Base-by-base conservation (phyloP, 768 basidiomycete genomes). In the Xerocomus brunneocitrinus region DNA sequence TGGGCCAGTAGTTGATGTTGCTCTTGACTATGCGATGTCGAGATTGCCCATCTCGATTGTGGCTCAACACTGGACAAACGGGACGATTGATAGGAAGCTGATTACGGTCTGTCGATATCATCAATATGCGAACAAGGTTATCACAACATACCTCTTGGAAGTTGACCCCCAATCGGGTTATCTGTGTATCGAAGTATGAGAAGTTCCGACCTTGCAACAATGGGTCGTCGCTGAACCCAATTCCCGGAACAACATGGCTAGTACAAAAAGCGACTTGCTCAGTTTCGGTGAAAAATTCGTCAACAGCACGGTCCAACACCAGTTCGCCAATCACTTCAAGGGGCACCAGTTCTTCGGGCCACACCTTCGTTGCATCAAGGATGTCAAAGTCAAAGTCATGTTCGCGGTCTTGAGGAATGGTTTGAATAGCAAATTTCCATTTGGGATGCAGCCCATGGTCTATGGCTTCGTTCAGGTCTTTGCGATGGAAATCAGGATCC, bases 191-290 rank as follows among this genome's bases (percentile, higher is more conserved):
- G 59, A 85, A 81, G 72, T 95, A 94, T 0, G 84, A 87, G 70
- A 93, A 92, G 71, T 91, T 91, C 38, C 93, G 78, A 4, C 87
- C 85, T 71, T 89, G 87, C n/a, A 92, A 74, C 27, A 92, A 71
- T 3, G 89, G 89, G 61, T 91, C 89, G 64, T 88, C 79, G 60
- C 82, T 84, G 63, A 87, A 85, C 7, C 82, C 83, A 49, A 85
- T 84, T 7, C 82, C 83, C 4, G 83, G 84, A 8, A 85, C 83
- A 28, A 74, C 59, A 34, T 75, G 73, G 24, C 64, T 62, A 1
- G 91, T 95, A 68, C 89, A 95, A 69, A 92, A 95, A 0, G 91
- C 92, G 49, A 85, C 85, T 69, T 93, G 91, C 70, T 95, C 93
- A 6, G 83, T 83, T 72, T 95, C 91, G 10, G 90, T 72, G 72